phyloP scores from a whole-genome alignment of 2,329 filamentous ascomycete genomes.

The Iodosphaeria phyllophila region DNA sequence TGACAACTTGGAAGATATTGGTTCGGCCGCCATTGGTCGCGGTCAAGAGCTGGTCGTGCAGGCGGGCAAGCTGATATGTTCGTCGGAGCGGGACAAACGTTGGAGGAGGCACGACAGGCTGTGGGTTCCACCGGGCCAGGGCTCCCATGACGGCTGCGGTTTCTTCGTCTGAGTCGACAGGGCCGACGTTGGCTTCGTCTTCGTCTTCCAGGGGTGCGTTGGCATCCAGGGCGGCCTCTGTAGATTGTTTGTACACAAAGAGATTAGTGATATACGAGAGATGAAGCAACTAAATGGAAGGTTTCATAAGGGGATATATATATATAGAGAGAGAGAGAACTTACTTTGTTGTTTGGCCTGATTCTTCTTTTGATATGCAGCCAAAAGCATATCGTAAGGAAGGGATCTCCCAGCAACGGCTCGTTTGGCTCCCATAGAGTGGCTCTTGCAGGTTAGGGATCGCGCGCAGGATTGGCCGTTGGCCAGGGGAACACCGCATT shows the following conservation, averaged over 20 bases:
- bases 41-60: conserved; percentile 46
- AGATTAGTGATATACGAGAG: neutral
- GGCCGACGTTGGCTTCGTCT: conserved; percentile 58
- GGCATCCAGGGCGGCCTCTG: conserved; percentile 85
- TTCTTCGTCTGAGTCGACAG: conserved; percentile 90
- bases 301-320: too few relatives aligned
- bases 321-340: conserved; percentile 16
- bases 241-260: conserved; percentile 4
- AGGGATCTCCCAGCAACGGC: conserved; percentile 72
- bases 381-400: conserved; percentile 82
- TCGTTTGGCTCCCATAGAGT: conserved; percentile 87
- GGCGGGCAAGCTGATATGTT: conserved; percentile 41
- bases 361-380: conserved; percentile 91
- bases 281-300: too few relatives aligned
- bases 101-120: conserved; percentile 53
- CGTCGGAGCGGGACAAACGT: conserved; percentile 41
- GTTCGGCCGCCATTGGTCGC: conserved; percentile 46
- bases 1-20: conserved; percentile 44
- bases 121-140: conserved; percentile 56
- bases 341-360: conserved; percentile 93
- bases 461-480: conserved; percentile 78
- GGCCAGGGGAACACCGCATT: conserved; percentile 73
- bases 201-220: conserved; percentile 82
- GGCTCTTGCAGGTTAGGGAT: conserved; percentile 83
- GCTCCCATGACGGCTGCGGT: conserved; percentile 75